Conservation (phyloP, 352 stramenopile genomes). For the Globisporangium takayamanum region DNA sequence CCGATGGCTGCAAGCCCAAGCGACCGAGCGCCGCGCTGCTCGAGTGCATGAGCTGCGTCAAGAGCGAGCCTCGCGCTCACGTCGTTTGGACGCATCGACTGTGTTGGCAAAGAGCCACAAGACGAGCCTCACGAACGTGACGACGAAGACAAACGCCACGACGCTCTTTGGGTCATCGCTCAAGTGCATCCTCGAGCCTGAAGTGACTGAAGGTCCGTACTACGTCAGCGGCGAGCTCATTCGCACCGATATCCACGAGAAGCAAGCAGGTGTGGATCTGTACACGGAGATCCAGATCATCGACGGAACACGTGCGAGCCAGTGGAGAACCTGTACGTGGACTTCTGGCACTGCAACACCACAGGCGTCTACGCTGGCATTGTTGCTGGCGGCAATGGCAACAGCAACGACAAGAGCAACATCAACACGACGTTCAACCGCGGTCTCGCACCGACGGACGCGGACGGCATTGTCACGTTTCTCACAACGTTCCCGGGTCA, state of each 20-base stretch:
- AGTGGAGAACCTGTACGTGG: constrained; percentile 8
- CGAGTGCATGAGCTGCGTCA: not conserved
- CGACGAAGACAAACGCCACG: not conserved
- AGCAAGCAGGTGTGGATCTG: constrained; percentile 8
- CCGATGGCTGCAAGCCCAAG: constrained; percentile 5
- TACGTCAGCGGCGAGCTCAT: constrained; percentile 13
- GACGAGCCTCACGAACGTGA: constrained; percentile 1
- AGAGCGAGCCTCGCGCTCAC: not conserved
- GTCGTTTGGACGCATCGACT: constrained; percentile 5
- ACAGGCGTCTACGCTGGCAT: constrained; percentile 12
- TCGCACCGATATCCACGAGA: constrained; percentile 10
- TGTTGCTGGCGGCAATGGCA: constrained; percentile 5
- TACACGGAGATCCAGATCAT: constrained; percentile 14
- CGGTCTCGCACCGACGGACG: constrained; percentile 4
- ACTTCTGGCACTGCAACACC: constrained; percentile 16
- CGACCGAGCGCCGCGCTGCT: not conserved
- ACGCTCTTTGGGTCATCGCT: constrained; percentile 6
- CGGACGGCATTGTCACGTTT: constrained; percentile 5
- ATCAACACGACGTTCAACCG: constrained; percentile 11
- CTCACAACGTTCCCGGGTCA: constrained; percentile 13
- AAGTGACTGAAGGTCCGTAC: constrained; percentile 11
- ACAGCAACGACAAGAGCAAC: constrained; percentile 3
- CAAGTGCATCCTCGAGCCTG: constrained; percentile 11
- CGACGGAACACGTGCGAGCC: constrained; percentile 14
- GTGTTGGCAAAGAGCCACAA: constrained; percentile 9